These are phyloP conservation scores for Sphaceloma murrayae DNA, from an alignment of 2,329 filamentous ascomycete species.

Conservation along the genomic window DNA sequence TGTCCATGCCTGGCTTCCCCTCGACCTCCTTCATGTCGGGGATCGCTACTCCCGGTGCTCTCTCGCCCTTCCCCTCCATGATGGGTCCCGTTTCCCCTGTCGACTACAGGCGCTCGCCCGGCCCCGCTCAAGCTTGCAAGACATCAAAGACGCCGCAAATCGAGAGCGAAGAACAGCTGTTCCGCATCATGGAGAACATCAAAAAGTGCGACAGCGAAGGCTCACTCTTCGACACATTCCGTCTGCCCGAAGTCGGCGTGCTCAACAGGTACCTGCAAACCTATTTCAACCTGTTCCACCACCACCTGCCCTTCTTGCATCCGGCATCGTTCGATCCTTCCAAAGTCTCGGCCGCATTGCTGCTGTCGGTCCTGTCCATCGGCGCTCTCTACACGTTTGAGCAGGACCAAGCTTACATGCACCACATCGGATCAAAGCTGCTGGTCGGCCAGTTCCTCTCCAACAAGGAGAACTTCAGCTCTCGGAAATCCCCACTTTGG, in stretches of 20 bases:
- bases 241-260: constrained; percentile 67
- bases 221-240: constrained; percentile 79
- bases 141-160: constrained; percentile 70
- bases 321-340: constrained; percentile 81
- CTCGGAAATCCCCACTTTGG: constrained; percentile 92
- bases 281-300: constrained; percentile 95
- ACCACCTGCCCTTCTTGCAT: constrained; percentile 91
- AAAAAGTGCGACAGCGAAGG: constrained; percentile 69
- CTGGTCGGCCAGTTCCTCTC: constrained; percentile 94
- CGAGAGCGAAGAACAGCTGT: constrained; percentile 72
- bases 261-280: constrained; percentile 89
- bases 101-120: constrained; percentile 60
- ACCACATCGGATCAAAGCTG: constrained; percentile 95
- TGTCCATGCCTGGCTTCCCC: constrained; percentile 46
- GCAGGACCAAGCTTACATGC: constrained; percentile 90
- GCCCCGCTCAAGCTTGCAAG: constrained; percentile 55
- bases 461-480: constrained; percentile 98
- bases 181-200: constrained; percentile 77
- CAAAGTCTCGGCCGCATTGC: constrained; percentile 66
- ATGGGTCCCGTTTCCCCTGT: constrained; percentile 58
- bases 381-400: constrained; percentile 95
- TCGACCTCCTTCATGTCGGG: constrained; percentile 60
- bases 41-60: constrained; percentile 59
- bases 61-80: constrained; percentile 63
- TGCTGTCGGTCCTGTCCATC: constrained; percentile 87